Conservation (phyloP, 1,284 basidiomycete species). For the Xerocomus amazonicus region DNA sequence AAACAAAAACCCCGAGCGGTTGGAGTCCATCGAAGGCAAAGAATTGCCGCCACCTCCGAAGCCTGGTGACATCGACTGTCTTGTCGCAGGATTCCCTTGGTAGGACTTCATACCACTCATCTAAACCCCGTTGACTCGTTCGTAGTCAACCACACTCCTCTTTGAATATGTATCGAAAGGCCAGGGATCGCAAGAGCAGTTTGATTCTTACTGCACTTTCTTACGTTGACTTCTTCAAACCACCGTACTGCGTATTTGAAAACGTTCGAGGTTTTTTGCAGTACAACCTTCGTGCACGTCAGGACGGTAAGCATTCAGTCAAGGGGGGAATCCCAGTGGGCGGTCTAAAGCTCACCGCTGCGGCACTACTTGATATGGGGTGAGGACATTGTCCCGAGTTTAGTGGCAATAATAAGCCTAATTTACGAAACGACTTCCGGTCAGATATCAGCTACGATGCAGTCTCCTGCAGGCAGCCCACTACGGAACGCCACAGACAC, state of each 20-base stretch:
- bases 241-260: constrained; percentile 64
- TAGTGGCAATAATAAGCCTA: background rate
- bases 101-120: constrained; percentile 20
- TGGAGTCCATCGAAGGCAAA: constrained; percentile 37
- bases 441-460: constrained; percentile 66
- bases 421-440: background rate
- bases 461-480: constrained; percentile 65
- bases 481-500: constrained; percentile 68
- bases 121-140: constrained; percentile 3
- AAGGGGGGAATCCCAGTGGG: constrained; percentile 64
- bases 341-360: constrained; percentile 60
- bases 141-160: constrained; percentile 53
- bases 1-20: constrained; percentile 36
- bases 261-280: constrained; percentile 69
- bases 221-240: constrained; percentile 58
- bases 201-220: constrained; percentile 58
- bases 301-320: constrained; percentile 45
- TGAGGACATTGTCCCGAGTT: constrained; percentile 28
- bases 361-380: constrained; percentile 60
- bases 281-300: constrained; percentile 51
- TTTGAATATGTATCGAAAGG: constrained; percentile 53
- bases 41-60: constrained; percentile 42
- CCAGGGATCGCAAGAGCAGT: constrained; percentile 52
- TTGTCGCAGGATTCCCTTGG: constrained; percentile 75
- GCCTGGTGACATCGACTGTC: constrained; percentile 53